Evolutionary conservation across 78 protist genomes (phyloP).

Genomic region (Anaeramoeba flamelloides): DNA sequence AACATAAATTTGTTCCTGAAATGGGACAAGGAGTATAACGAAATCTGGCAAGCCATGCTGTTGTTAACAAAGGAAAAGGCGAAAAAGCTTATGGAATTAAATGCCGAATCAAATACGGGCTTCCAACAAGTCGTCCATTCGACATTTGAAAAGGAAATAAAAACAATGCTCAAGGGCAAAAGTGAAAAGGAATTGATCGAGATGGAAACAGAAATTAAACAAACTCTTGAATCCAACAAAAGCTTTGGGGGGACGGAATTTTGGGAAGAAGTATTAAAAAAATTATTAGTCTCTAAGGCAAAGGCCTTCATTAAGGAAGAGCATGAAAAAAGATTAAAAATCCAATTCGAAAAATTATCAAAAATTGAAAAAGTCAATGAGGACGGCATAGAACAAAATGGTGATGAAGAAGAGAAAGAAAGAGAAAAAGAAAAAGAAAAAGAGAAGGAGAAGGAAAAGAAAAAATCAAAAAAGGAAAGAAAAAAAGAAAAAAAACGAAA

Average conservation of each 20-base stretch:
- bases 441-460: neutral
- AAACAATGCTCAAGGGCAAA: constrained; percentile 24
- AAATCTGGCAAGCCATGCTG: constrained; percentile 24
- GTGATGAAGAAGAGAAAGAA: neutral
- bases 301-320: neutral
- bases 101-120: neutral
- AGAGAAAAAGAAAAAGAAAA: constrained; percentile 2
- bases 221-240: constrained; percentile 17
- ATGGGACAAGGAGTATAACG: neutral
- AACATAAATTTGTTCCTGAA: constrained; percentile 19
- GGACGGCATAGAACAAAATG: neutral
- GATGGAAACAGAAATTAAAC: constrained; percentile 21
- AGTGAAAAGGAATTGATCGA: constrained; percentile 25
- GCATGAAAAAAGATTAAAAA: neutral
- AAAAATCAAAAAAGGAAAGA: neutral
- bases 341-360: neutral
- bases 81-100: neutral
- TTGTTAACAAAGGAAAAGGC: constrained; percentile 8
- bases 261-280: constrained; percentile 49
- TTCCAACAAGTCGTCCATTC: neutral
- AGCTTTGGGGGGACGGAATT: constrained; percentile 45
- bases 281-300: constrained; percentile 19
- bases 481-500: neutral
- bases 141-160: neutral
- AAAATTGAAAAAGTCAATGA: neutral